Percentiles rank a stretch among this genome's conserved stretches.
Evolutionary conservation across 495 filamentous ascomycete species (phyloP).

Genomic region (Trichocladium uniseriatum): DNA sequence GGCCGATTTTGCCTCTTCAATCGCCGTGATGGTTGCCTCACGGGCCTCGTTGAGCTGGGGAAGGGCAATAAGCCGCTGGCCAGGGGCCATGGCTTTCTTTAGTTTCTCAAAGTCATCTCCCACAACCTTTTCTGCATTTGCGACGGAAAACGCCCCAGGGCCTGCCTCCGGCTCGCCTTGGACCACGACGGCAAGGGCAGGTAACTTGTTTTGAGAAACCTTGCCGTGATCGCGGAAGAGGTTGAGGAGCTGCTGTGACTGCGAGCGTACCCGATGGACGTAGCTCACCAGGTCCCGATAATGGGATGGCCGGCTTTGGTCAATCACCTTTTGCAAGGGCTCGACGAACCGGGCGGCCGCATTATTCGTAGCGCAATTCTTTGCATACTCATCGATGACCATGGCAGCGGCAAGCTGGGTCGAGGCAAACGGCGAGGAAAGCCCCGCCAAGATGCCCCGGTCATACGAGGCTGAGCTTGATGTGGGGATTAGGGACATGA

Average conservation of each 20-base stretch:
- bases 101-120: constrained; percentile 73
- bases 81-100: constrained; percentile 73
- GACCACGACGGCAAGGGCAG: constrained; percentile 73
- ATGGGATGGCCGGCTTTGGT: constrained; percentile 65
- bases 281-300: constrained; percentile 86
- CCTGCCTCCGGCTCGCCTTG: constrained; percentile 88
- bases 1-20: constrained; percentile 65
- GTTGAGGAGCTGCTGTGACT: constrained; percentile 81
- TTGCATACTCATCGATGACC: constrained; percentile 83
- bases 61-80: constrained; percentile 69
- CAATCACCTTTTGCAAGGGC: constrained; percentile 61
- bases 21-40: constrained; percentile 54
- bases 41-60: constrained; percentile 68
- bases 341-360: constrained; percentile 41
- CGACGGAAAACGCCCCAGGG: constrained; percentile 79
- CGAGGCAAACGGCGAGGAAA: constrained; percentile 65
- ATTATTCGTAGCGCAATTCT: constrained; percentile 36
- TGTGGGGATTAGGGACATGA: constrained; percentile 54
- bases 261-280: constrained; percentile 76
- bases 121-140: constrained; percentile 77
- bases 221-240: constrained; percentile 81
- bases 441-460: constrained; percentile 47
- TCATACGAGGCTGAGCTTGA: constrained; percentile 44
- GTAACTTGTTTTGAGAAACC: constrained; percentile 61
- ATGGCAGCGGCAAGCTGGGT: constrained; percentile 77